Conservation (phyloP, 179 eudicot genomes). For the Beta corolliflora region DNA sequence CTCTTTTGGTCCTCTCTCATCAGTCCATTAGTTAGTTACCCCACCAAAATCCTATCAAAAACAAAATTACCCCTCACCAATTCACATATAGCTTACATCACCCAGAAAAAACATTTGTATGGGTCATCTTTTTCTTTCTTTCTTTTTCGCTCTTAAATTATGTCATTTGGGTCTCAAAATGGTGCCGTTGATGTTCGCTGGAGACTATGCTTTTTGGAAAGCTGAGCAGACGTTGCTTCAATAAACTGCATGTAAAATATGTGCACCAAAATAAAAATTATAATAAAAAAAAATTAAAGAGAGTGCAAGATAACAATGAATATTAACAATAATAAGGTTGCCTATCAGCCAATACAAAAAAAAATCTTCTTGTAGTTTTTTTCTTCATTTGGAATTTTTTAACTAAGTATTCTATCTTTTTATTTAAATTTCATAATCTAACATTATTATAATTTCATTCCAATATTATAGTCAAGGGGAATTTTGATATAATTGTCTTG, state of each 20-base stretch:
- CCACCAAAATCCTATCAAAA: not conserved
- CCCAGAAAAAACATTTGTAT: not conserved
- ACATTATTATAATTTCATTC: too few relatives aligned
- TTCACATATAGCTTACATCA: not conserved
- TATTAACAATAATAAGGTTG: too few relatives aligned
- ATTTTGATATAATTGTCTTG: too few relatives aligned
- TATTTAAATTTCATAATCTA: too few relatives aligned
- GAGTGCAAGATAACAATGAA: too few relatives aligned
- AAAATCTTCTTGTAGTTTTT: too few relatives aligned
- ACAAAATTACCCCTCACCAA: too few relatives aligned
- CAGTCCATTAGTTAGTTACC: not conserved
- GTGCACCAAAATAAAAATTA: not conserved
- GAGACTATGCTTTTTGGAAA: slow-evolving; percentile 25
- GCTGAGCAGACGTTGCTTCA: slow-evolving; percentile 15
- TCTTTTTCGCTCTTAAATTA: too few relatives aligned
- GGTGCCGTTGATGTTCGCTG: slow-evolving; percentile 32
- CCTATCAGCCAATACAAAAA: too few relatives aligned
- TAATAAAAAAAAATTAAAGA: not conserved
- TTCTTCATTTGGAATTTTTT: too few relatives aligned
- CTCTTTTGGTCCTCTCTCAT: not conserved
- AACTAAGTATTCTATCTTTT: too few relatives aligned
- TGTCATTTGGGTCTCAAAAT: slow-evolving; percentile 18
- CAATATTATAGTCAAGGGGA: too few relatives aligned
- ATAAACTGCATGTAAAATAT: slow-evolving; percentile 13
- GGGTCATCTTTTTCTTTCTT: not conserved